Evolutionary conservation across 75 land plant species (phyloP).

Genomic region (Cunninghamia lanceolata): DNA sequence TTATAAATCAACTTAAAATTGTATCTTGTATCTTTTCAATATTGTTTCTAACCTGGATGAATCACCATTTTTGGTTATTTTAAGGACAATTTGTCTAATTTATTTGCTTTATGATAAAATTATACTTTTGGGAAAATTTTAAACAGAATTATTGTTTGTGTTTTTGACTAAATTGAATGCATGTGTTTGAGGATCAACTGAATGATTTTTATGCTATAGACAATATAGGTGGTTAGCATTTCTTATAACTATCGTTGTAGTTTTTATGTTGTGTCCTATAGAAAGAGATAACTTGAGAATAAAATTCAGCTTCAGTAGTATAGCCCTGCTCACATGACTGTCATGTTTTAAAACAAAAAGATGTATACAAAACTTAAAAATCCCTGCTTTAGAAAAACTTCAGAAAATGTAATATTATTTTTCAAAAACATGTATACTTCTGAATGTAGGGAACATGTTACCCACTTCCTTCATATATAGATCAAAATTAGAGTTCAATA

Average conservation of each 20-base stretch:
- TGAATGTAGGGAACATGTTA: too few relatives aligned
- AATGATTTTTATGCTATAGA: background rate
- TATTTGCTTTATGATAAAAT: background rate
- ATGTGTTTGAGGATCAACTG: background rate
- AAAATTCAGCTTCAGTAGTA: background rate
- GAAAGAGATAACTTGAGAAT: background rate
- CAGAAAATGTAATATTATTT: too few relatives aligned
- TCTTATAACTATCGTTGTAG: background rate
- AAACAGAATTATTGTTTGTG: background rate
- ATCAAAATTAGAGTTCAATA: too few relatives aligned
- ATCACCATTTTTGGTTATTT: background rate
- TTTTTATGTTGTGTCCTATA: background rate
- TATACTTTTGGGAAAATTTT: background rate
- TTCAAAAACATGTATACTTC: too few relatives aligned
- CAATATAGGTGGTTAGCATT: background rate
- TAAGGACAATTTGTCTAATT: background rate
- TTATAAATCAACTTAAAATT: background rate
- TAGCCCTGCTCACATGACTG: background rate
- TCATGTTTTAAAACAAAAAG: background rate
- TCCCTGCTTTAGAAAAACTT: background rate
- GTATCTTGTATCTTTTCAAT: background rate
- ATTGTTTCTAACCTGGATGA: background rate
- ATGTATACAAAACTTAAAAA: background rate
- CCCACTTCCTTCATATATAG: too few relatives aligned
- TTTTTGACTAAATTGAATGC: background rate